Base-by-base conservation (phyloP, 2,329 filamentous ascomycete species). In the Sporothrix brasiliensis region DNA sequence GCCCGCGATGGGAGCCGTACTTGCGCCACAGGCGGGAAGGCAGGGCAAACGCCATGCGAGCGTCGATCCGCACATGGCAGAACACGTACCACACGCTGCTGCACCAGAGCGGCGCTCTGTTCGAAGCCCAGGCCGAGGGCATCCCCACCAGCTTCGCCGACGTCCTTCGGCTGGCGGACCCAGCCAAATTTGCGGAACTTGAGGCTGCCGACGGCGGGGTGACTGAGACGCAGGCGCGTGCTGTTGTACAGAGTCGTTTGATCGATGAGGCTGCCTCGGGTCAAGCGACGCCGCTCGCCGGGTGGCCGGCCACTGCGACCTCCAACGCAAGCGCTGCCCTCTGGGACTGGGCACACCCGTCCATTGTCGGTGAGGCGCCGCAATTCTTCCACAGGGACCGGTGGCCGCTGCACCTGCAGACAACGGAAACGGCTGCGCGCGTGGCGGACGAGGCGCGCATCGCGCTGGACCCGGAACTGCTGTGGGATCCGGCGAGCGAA, bases 341-440 rank as follows among this genome's bases (percentile, higher is more conserved):
- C 66, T 81, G 80, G 80, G 77, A 79, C 72, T 81, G 79, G 77
- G 80, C 78, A 6, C 54, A 70, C 47, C 71, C 75, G 1, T 56
- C 58, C 21, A 75, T 77, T 9, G 74, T 74, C 19, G 75, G 75
- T 13, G 30, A n/a, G 54, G 65, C 74, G 67, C 75, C 73, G 60
- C 73, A 75, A 6, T 86, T 80, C 75, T 86, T 84, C 77, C 76
- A 77, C 72, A 76, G 86, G 58, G 78, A 82, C 74, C 80, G 83
- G 52, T 87, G 85, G 84, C 84, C 84, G 49, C 56, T 81, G 24
- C 74, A 80, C 34, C 75, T 82, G 68, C 81, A 84, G 73, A 76
- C 72, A 7, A 67, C 75, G 30, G 73, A 75, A 27, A 76, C 73
- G n/a, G 77, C 78, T 67, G 70, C 75, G 14, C 67, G 44, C 21